Base-by-base conservation (phyloP, 2,329 filamentous ascomycete genomes). In the Beauveria caledonica region DNA sequence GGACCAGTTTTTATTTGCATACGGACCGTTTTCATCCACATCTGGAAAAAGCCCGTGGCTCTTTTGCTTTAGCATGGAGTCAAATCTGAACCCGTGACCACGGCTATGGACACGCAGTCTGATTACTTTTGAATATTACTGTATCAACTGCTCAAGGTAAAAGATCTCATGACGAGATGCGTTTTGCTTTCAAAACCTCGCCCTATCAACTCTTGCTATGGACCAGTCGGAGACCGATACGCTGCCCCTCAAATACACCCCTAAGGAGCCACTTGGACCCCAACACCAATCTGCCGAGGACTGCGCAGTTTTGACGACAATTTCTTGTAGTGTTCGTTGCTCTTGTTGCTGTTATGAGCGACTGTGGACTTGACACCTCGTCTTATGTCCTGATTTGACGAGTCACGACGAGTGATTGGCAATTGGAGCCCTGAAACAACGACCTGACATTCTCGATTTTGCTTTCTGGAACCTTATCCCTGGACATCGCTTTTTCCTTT, bases 101-200 rank as follows among this genome's bases (percentile, higher is more conserved):
- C 56, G 56, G 56, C 29, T 44, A 50, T 21, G 33, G 46, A 33
- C 45, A 44, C 29, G 56, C 56, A 58, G 56, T 58, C 23, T 58
- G 56, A 58, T 13, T 58, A 51, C 56, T 58, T 51, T n/a, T 58
- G 56, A 58, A 58, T 51, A 58, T 51, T 58, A 58, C 46, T 58
- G 56, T 58, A 42, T 58, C 56, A 58, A 40, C 56, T 58, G 56
- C 46, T 33, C 17, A 50, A 49, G 56, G 56, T 58, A 58, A 51
- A 49, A 15, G n/a, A 21, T 42, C 56, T 58, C 56, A 8, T 40
- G 27, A 5, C 4, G 46, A 58, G 56, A 42, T 51, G 10, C 17
- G 8, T 3, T 15, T 11, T 51, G 17, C 11, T 58, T 29, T 58
- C 46, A 39, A 50, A 51, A 19, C 46, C 36, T 36, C 33, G 10